Base-by-base conservation (phyloP, 2,329 filamentous ascomycete genomes). In the Pseudocercospora pini-densiflorae region DNA sequence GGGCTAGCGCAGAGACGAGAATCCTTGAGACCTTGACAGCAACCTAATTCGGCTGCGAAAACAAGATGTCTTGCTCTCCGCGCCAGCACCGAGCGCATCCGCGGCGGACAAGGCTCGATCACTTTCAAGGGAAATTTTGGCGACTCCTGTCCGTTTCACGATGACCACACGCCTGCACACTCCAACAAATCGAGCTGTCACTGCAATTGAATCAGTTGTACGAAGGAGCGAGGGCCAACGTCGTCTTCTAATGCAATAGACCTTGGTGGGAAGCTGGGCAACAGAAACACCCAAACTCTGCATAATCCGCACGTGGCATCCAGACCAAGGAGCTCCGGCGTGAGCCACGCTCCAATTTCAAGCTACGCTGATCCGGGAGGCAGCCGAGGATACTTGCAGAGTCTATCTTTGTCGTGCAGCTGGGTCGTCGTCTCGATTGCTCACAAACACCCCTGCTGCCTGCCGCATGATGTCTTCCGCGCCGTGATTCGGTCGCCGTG, bases 331-430 rank as follows among this genome's bases (percentile, higher is more conserved):
- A 62, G 69, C 47, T 67, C 51, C 58, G 33, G 33, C 33, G 33
- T 36, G 59, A 67, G 53, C 21, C 19, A 49, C 40, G 63, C 63
- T 59, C 62, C 62, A 64, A 67, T 61, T 40, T 64, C 64, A 66
- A 72, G 69, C 66, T 71, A 68, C 65, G 71, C 70, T 65, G 72
- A 74, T 74, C 72, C 72, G 72, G 70, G 65, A 67, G 58, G 61
- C 66, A 67, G 63, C 73, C 73, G 73, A 70, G 64, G 54, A 31
- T 61, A 47, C 45, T 40, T 33, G 57, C 43, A 63, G 33, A 60
- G 45, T 66, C 67, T 68, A 70, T 71, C 65, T 68, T 67, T 66
- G 68, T 67, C 65, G 53, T 59, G 61, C 68, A 65, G 61, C 54
- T 55, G 51, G 31, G 21, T 31, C 24, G 51, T 59, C 60, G 27